Evolutionary conservation across 2,329 filamentous ascomycete species (phyloP).

Genomic region (Fusarium coffeatum): DNA sequence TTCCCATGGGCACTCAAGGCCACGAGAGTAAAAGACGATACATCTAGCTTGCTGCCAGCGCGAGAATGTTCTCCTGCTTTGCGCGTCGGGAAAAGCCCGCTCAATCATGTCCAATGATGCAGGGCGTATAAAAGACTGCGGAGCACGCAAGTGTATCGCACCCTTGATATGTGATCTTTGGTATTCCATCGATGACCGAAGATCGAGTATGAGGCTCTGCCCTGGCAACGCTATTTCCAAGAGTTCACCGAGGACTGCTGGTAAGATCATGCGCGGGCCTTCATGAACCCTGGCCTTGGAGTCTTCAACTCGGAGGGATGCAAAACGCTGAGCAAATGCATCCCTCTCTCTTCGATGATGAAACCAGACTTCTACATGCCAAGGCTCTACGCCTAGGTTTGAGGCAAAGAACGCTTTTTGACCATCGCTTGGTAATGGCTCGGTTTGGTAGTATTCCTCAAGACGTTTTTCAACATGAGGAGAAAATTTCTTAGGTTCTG

Average conservation of each 20-base stretch:
- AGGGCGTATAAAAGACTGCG: constrained; percentile 60
- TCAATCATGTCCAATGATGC: constrained; percentile 64
- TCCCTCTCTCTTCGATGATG: constrained; percentile 64
- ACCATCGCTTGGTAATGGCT: constrained; percentile 61
- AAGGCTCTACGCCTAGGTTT: constrained; percentile 63
- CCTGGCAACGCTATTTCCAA: constrained; percentile 62
- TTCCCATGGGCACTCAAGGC: constrained; percentile 62
- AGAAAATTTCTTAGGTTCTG: constrained; percentile 60
- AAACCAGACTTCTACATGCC: constrained; percentile 67
- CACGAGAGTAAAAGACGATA: constrained; percentile 65
- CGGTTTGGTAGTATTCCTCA: constrained; percentile 64
- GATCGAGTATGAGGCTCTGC: constrained; percentile 62
- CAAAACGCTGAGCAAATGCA: constrained; percentile 58
- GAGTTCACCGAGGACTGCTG: constrained; percentile 62
- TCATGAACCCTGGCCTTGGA: constrained; percentile 47
- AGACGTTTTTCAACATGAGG: constrained; percentile 62
- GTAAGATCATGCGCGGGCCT: constrained; percentile 61
- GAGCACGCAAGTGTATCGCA: constrained; percentile 64
- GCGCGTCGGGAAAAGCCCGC: constrained; percentile 61
- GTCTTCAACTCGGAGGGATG: constrained; percentile 57
- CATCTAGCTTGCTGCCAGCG: constrained; percentile 61
- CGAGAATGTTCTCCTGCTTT: constrained; percentile 59
- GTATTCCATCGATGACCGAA: constrained; percentile 61
- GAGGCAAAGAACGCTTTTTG: constrained; percentile 66
- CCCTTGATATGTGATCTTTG: constrained; percentile 63